A percentile compares a stretch with the other conserved stretches of the same genome.
Evolutionary conservation across 371 early-diverging fungal genomes (phyloP).

Genomic region (Mucor racemosus): DNA sequence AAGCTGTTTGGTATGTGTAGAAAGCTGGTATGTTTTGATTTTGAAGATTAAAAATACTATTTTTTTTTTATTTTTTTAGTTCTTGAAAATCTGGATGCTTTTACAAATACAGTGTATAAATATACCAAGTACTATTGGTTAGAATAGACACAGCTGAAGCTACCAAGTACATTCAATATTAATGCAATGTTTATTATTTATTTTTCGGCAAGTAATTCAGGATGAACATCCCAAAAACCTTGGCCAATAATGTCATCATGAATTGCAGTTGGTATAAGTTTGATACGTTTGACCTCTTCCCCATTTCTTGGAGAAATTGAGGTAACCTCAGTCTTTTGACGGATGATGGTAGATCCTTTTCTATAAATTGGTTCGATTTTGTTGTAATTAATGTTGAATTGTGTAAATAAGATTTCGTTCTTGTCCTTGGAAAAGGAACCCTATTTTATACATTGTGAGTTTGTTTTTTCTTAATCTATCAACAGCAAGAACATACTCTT

Average conservation of each 20-base stretch:
- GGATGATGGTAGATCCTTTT: conserved; percentile 84
- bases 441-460: conserved; percentile 34
- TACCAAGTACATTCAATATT: too few species aligned
- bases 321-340: conserved; percentile 55
- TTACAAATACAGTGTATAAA: too few species aligned
- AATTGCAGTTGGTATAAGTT: conserved; percentile 53
- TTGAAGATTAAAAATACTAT: too few species aligned
- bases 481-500: conserved; percentile 47
- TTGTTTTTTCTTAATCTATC: neutral
- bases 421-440: conserved; percentile 86
- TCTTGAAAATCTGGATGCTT: too few species aligned
- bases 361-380: conserved; percentile 78
- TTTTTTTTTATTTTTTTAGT: too few species aligned
- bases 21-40: too few species aligned
- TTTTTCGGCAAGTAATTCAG: conserved; percentile 30
- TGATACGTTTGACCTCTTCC: conserved; percentile 36
- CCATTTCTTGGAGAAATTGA: conserved; percentile 44
- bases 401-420: conserved; percentile 86
- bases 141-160: too few species aligned
- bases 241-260: conserved; percentile 89
- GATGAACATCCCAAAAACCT: conserved; percentile 75
- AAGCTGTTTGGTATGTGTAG: too few species aligned
- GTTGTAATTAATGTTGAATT: conserved; percentile 90
- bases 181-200: conserved; percentile 1
- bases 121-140: too few species aligned